Evolutionary conservation across 1,284 basidiomycete genomes (phyloP), one percentile per base, ranked within the genome.

Genomic region (Irpex rosettiformis): DNA sequence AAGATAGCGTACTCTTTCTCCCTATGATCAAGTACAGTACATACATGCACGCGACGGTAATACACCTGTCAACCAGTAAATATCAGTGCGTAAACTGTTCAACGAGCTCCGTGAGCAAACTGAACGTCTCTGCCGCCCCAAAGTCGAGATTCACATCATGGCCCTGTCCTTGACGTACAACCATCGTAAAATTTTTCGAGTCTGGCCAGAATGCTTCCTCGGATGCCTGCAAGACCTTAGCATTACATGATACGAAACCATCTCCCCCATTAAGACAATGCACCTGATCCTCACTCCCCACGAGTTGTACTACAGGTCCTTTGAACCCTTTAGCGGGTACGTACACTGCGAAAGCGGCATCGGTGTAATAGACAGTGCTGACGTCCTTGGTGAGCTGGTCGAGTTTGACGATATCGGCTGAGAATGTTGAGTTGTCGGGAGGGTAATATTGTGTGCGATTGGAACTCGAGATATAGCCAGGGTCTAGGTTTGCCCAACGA

Each of bases 71-170:
- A 21, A 22, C 8, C 29, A n/a, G 6, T 54, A 40, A 13, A 18
- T 8, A 1, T 22, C n/a, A 54, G 18, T 30, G 30, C 18, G 30
- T 37, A 5, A 54, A 40, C 3, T 29, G 16, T n/a, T 56, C 25
- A n/a, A 56, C 54, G n/a, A 56, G 33, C 10, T 2, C 2, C 2
- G 55, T 49, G 7, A 29, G n/a, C 16, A 56, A 22, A 18, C 4
- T 10, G 29, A 56, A 56, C n/a, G 55, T 56, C 27, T 56, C 55
- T 30, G 55, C 43, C 2, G 55, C 55, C 2, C 55, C 55, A 30
- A 56, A 56, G 30, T 56, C 55, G 10, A 56, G 43, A 27, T 56
- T 56, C 3, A 56, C 24, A 24, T 56, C 55, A 24, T 56, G 55
- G 0, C 55, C 55, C 10, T 43, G 48, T 16, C 55, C 55, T 22